phyloP scores from a whole-genome alignment of 331 rosid genomes.

The Quercus phellos region DNA sequence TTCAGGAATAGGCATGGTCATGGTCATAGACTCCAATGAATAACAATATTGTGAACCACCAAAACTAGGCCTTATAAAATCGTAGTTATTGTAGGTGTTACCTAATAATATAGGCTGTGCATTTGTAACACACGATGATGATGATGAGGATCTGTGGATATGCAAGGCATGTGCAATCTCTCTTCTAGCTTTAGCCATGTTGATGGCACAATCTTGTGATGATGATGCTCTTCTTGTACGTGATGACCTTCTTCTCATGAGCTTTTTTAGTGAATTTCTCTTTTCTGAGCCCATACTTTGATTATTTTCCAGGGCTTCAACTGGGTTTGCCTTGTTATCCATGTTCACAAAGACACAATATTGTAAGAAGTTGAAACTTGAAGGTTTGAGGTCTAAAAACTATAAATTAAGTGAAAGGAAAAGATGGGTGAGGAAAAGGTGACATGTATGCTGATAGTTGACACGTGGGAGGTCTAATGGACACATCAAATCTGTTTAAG shows the following conservation, averaged over 20 bases:
- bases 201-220: neutral
- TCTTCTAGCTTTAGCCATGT: conserved; percentile 16
- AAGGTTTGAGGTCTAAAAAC: neutral
- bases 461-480: conserved; percentile 27
- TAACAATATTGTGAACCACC: conserved; percentile 20
- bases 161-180: conserved; percentile 27
- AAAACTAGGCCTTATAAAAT: neutral
- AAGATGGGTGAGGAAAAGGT: conserved; percentile 21
- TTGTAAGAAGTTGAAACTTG: neutral
- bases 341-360: neutral
- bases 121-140: neutral
- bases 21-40: conserved; percentile 31
- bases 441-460: conserved; percentile 25
- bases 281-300: neutral
- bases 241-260: conserved; percentile 2
- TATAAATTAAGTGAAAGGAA: neutral
- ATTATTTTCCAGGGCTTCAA: neutral
- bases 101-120: neutral
- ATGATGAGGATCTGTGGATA: conserved; percentile 12
- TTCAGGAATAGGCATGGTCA: conserved; percentile 42
- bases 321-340: neutral
- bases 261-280: conserved; percentile 3
- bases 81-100: neutral
- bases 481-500: conserved; percentile 32
- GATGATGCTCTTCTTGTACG: neutral